Base-by-base conservation (phyloP, 352 stramenopile species). In the Globisporangium acanthophoron region DNA sequence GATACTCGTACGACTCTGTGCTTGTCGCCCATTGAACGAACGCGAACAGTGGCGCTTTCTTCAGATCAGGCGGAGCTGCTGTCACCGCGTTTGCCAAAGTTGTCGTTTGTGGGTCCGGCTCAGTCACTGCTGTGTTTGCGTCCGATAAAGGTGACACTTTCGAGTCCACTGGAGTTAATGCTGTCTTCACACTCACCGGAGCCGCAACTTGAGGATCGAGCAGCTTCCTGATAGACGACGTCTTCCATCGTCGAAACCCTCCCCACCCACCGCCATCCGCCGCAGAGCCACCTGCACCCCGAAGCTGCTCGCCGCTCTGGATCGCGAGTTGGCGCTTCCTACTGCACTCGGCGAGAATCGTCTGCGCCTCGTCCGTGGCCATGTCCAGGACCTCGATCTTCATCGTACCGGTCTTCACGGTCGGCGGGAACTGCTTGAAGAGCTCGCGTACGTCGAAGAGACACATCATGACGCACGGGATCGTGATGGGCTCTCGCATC, bases 381-480 rank as follows among this genome's bases (percentile, higher is more conserved):
- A 76, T 53, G 60, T 64, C 46, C 43, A 76, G 52, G 58, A 88
- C 67, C 71, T 87, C 72, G 37, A 88, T 52, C 24, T 59, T 66
- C 45, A 88, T 54, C 37, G 72, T 54, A 5, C 74, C 76, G 1
- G 56, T 72, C 51, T 73, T 72, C 15, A 79, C 69, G 0, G 76
- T 74, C 50, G 76, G 76, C 13, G 78, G 76, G 45, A 71, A 81
- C 56, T 82, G 75, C 67, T 86, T 78, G 54, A 88, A 87, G 6
- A 88, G 52, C 51, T 84, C 65, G 9, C 76, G 62, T 16, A 88
- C 76, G 49, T 85, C 76, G 3, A 64, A 62, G 31, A 88, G 60
- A 70, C 76, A 83, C 76, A 88, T 88, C 72, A 82, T 88, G 18
- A 85, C 72, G 33, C 78, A 88, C 9, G 78, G 76, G 16, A 88